Evolutionary conservation across 78 protist genomes (phyloP).

Genomic region (Cavenderia fasciculata): DNA sequence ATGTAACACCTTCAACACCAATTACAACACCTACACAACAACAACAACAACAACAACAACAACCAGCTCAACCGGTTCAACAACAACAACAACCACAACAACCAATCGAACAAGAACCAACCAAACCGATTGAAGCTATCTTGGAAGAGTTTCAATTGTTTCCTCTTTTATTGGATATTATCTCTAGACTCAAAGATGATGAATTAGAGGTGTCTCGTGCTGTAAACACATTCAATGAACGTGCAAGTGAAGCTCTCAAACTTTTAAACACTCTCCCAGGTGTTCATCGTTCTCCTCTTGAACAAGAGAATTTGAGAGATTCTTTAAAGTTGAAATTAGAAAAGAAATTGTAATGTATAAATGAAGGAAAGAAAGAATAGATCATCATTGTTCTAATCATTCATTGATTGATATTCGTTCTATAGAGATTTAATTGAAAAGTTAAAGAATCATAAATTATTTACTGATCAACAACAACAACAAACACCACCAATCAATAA

Average conservation of each 20-base stretch:
- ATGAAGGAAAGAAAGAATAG: too few relatives aligned
- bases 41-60: background rate
- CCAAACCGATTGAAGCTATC: constrained; percentile 13
- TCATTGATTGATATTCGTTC: too few relatives aligned
- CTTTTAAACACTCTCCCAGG: constrained; percentile 35
- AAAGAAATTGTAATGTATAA: constrained; percentile 47
- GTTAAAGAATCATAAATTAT: too few relatives aligned
- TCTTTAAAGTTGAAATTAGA: constrained; percentile 48
- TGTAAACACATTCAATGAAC: constrained; percentile 34
- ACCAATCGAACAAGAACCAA: constrained; percentile 9
- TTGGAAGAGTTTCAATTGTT: constrained; percentile 37
- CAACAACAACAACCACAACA: background rate
- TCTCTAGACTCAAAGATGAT: constrained; percentile 60
- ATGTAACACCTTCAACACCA: too few relatives aligned
- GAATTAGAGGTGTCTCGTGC: constrained; percentile 61
- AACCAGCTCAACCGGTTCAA: background rate
- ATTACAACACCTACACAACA: background rate
- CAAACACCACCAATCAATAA: too few relatives aligned
- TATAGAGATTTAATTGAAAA: too few relatives aligned
- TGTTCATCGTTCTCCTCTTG: constrained; percentile 36
- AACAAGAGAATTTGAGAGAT: constrained; percentile 32
- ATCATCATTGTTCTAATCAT: too few relatives aligned
- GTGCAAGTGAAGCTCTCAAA: background rate
- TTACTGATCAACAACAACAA: too few relatives aligned
- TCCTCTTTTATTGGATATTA: constrained; percentile 48